Evolutionary conservation across 2,329 filamentous ascomycete species (phyloP), one percentile per base, ranked within the genome.

Genomic region (Cladosporium sp.): DNA sequence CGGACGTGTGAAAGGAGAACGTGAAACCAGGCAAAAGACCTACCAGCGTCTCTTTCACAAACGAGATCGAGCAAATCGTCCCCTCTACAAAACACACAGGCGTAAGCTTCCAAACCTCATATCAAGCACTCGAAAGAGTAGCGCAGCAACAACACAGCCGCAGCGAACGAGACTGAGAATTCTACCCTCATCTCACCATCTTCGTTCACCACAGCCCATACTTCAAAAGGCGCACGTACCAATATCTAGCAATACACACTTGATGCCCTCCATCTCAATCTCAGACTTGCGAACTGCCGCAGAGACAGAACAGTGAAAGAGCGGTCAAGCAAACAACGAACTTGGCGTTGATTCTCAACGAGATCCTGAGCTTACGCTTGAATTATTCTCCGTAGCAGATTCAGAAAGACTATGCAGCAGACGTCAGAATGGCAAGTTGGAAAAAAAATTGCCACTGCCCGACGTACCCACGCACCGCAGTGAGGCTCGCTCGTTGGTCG

Each of bases 41-140:
- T 82, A 91, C 88, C 73, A 91, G 74, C 58, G 88, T 82, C 68
- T 90, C 85, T 72, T 88, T 88, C 70, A 91, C 88, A 70, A 91
- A 91, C 60, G 85, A 88, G 67, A 91, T 89, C 60, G 86, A 85
- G 68, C 86, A 90, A 56, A 91, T 83, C 43, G 88, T 91, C 56
- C 88, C 87, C 78, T 91, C 87, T 91, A 59, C 50, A 55, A 50
- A 47, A 32, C 44, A 48, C 32, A 24, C 44, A 18, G 15, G n/a
- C 36, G 44, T 48, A 48, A 48, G 44, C 44, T 48, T 48, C 24
- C 36, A 29, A 17, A 47, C 44, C 9, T 39, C 20, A 32, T 39
- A n/a, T n/a, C n/a, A n/a, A n/a, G n/a, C n/a, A n/a, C n/a, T n/a
- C n/a, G n/a, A n/a, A n/a, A n/a, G n/a, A n/a, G n/a, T n/a, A n/a